These are phyloP conservation scores for Trichoderma sp. DNA, from an alignment of 2,329 filamentous ascomycete genomes.

Conservation along the genomic window DNA sequence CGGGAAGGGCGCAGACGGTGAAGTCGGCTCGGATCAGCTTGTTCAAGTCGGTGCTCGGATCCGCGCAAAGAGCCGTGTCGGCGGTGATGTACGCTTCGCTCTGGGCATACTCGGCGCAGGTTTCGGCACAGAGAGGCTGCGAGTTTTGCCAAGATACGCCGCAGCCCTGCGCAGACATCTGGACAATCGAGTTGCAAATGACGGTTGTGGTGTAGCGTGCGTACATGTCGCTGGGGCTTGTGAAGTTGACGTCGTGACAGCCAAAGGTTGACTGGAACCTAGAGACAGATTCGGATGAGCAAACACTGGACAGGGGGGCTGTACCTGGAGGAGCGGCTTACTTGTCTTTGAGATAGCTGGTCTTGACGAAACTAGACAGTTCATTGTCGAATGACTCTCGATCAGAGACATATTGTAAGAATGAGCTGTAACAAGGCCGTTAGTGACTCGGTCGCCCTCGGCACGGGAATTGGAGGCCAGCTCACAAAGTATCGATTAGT, in stretches of 20 bases:
- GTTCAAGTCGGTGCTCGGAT: constrained; percentile 65
- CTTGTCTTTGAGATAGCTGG: constrained; percentile 76
- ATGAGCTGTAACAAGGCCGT: constrained; percentile 62
- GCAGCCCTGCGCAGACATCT: constrained; percentile 78
- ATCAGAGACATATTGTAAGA: constrained; percentile 79
- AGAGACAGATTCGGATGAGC: constrained; percentile 10
- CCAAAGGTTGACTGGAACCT: constrained; percentile 84
- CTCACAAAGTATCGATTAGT: constrained; percentile 48
- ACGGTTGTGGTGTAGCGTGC: constrained; percentile 91
- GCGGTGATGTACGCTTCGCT: constrained; percentile 85
- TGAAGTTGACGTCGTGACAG: constrained; percentile 74
- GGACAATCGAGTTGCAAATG: constrained; percentile 90
- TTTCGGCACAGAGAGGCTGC: constrained; percentile 81
- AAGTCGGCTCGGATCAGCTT: constrained; percentile 89
- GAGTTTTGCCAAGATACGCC: constrained; percentile 64
- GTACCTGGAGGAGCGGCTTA: constrained; percentile 53
- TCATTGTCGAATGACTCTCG: constrained; percentile 75
- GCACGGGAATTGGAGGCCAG: constrained; percentile 56
- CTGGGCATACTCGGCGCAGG: constrained; percentile 82
- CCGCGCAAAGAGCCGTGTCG: constrained; percentile 71
- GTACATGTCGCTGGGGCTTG: constrained; percentile 80
- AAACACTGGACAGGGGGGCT: neutral
- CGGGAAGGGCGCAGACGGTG: constrained; percentile 80
- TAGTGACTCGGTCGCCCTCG: constrained; percentile 23
- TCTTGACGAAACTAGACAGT: constrained; percentile 71